Conservation (phyloP, 2,329 filamentous ascomycete species). For the Pseudocercospora eumusae region DNA sequence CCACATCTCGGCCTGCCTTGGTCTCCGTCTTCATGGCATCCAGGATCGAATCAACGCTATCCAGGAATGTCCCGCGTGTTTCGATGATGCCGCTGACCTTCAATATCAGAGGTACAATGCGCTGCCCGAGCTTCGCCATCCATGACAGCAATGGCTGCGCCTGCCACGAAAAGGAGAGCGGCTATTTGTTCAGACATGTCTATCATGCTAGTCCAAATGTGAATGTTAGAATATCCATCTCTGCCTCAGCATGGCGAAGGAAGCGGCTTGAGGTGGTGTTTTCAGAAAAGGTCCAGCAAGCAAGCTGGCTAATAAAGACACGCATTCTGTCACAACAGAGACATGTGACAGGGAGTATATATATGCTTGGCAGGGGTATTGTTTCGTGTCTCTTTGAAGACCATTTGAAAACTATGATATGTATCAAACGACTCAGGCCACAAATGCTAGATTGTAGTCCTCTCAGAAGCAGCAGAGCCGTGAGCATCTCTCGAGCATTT, state of each 20-base stretch:
- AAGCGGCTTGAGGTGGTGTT: no score
- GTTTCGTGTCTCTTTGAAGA: not conserved
- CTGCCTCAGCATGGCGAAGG: no score
- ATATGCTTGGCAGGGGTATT: not conserved
- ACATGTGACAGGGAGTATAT: not conserved
- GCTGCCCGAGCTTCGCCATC: not conserved
- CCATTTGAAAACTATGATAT: no score
- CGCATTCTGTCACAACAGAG: not conserved
- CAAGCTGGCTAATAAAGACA: not conserved
- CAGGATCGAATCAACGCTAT: not conserved
- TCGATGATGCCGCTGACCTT: not conserved
- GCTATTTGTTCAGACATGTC: not conserved
- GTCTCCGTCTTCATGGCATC: not conserved
- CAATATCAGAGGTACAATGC: not conserved
- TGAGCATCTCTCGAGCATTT: not conserved
- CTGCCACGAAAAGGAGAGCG: not conserved
- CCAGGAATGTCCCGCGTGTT: not conserved
- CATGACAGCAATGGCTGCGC: not conserved
- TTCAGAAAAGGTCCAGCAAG: no score
- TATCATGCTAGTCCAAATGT: no score
- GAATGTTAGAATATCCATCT: no score
- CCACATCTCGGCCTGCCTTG: not conserved
- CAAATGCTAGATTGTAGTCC: not conserved
- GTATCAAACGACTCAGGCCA: not conserved
- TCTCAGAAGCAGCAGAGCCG: not conserved